Evolutionary conservation across 495 filamentous ascomycete genomes (phyloP), one percentile per base, ranked within the genome.

Genomic region (Aspergillus bridgeri): DNA sequence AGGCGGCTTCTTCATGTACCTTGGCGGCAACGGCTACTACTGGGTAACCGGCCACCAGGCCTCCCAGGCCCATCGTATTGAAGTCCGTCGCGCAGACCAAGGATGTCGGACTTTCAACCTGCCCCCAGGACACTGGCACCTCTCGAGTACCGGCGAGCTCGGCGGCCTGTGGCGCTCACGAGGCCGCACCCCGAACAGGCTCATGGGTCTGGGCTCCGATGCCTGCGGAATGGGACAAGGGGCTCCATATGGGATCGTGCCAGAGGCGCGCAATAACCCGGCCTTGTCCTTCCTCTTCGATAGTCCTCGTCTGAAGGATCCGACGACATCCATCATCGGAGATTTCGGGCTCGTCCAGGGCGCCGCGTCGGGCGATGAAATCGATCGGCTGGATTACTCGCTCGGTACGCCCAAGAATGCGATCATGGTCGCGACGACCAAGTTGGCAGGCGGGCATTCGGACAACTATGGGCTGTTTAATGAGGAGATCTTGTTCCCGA

Each of bases 11-110:
- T 49, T 68, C 46, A 63, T 68, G 60, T 71, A 69, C 48, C 57
- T 71, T 4, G 69, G 69, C 33, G 69, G 68, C 19, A 71, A 71
- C 53, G 69, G 69, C 6, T 71, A 66, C 54, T 71, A 71, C 44
- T 60, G 58, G 58, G 58, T 55, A 8, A 52, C 58, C 9, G 58
- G 55, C 21, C 27, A 55, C 6, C 45, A 50, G 2, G 21, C 17
- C 17, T 33, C 52, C 6, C 58, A 33, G 15, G 44, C 68, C 23
- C 68, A 69, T 56, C 69, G 69, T 22, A 54, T 71, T 19, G 68
- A 71, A 52, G 69, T 71, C 38, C 69, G 69, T 13, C 63, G 63
- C 8, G 69, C 59, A 19, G 69, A 69, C 47, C 57, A 60, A 50
- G 69, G 69, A 7, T 67, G 65, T 42, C 67, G 68, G 11, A 56